Evolutionary conservation across 2,329 filamentous ascomycete genomes (phyloP), one percentile per base, ranked within the genome.

Genomic region (Apiospora malaysiana): DNA sequence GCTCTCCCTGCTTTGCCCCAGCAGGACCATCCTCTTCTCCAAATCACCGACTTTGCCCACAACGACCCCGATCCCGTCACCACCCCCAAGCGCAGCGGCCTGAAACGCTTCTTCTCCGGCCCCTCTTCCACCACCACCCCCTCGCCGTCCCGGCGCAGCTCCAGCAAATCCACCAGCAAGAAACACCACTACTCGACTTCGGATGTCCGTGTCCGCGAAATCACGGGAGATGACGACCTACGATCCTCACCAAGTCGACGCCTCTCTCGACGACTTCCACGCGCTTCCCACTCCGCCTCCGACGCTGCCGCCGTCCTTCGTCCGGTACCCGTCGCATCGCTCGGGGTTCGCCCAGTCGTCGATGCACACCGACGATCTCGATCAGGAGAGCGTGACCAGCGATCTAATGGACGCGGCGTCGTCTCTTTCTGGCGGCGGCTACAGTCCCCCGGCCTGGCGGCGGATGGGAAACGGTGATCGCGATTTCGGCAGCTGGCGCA

Each of bases 361-460:
- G 79, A 80, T 78, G 81, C 79, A 78, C 74, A 78, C 76, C 76
- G 79, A 79, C 68, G 75, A 77, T 74, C 81, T 83, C 74, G 78
- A 79, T 76, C 79, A 80, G 79, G 82, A 79, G 79, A 81, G 81
- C 75, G 77, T 77, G 74, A 77, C 76, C 63, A 70, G 78, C 73
- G 72, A 71, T 47, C 67, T 70, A 25, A 68, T 68, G 72, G 75
- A 73, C 25, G 78, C 74, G 75, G 81, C 73, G 49, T 76, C 75
- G 73, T 81, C 80, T 49, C 75, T 77, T 46, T 89, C 87, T 78
- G 84, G 74, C 77, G 87, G 86, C 84, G 87, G 87, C 73, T 90
- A 87, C 83, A 89, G 86, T 77, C 88, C 88, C 70, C 88, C 88
- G 73, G 88, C 88, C 66, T 90, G 88, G 88, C 84, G 86, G 78